Evolutionary conservation across 1,284 basidiomycete species (phyloP), one percentile per base, ranked within the genome.

Genomic region (Retiboletus flavoniger): DNA sequence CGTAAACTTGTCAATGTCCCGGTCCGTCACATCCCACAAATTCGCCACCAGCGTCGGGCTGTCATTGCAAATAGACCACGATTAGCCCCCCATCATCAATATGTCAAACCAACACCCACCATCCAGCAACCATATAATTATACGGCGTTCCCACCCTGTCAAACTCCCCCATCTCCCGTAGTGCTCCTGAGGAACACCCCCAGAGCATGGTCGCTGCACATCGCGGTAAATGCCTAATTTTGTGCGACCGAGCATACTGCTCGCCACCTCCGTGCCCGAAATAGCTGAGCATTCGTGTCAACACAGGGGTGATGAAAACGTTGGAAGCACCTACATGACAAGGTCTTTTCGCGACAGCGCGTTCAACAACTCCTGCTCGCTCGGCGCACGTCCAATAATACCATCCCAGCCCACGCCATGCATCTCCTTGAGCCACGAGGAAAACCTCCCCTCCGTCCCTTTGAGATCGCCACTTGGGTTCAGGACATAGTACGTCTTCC

Each of bases 1-100:
- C 7, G 94, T 90, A 57, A 98, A 85, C 60, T 91, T 89, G 75
- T 99, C 96, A 60, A 98, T 95, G 69, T 99, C 96, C 47, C 89
- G 84, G 75, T 99, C 96, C 0, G 97, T 99, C 24, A 98, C 95
- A 69, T 99, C 96, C 96, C 97, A 99, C 16, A 99, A 75, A 67
- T 96, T 98, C 0, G 91, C 97, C 13, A 98, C 85, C 44, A 99
- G 79, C 2, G 93, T 89, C 6, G 97, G 96, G 60, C 94, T 95
- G 50, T 7, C 47, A 32, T 38, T 10, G 8, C 21, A 43, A 35
- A 52, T 42, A 21, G 26, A 47, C 36, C 8, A 8, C 34, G 38
- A 31, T 51, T 40, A 48, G 41, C 16, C 5, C 24, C 4, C 9
- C 13, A 46, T 31, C n/a, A 2, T 32, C 28, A 11, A 10, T 11